These are phyloP conservation scores for Pezicula neosporulosa DNA, from an alignment of 2,329 filamentous ascomycete species.

Conservation along the genomic window DNA sequence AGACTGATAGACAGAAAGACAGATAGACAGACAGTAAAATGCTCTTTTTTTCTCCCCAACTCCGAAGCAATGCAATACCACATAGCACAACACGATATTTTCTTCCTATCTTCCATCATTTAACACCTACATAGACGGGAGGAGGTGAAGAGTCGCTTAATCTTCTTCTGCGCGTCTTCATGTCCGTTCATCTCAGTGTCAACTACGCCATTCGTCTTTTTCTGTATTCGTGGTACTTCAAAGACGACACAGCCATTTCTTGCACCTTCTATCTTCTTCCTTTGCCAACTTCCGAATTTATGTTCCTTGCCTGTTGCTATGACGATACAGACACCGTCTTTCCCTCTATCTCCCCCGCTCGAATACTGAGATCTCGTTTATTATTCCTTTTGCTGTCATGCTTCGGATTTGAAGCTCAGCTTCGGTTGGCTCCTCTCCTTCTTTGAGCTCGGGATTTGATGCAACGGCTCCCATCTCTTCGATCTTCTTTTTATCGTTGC, in stretches of 20 bases:
- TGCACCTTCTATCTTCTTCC: conserved; percentile 48
- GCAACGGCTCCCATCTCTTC: conserved; percentile 67
- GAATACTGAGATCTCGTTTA: conserved; percentile 86
- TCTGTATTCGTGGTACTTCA: conserved; percentile 59
- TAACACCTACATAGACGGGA: no score
- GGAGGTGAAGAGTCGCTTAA: background rate
- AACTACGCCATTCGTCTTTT: conserved; percentile 13
- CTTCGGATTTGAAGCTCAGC: no score
- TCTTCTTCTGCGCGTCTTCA: conserved; percentile 7
- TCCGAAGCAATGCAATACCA: no score
- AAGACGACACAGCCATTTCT: conserved; percentile 87
- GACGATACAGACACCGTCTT: conserved; percentile 76
- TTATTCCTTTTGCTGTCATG: conserved; percentile 53
- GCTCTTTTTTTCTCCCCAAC: no score
- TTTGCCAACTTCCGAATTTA: conserved; percentile 78
- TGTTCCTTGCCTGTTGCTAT: conserved; percentile 87
- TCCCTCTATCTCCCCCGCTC: conserved; percentile 78
- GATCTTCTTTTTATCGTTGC: conserved; percentile 76
- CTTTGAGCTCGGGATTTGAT: conserved; percentile 6
- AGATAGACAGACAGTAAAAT: no score
- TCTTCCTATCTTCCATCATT: no score
- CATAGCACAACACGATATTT: no score
- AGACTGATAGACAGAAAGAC: no score
- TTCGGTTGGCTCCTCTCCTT: conserved; percentile 7
- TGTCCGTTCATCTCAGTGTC: conserved; percentile 1